These are phyloP conservation scores for Scheffersomyces segobiensis DNA, from an alignment of 1,139 yeast species.

Conservation along the genomic window DNA sequence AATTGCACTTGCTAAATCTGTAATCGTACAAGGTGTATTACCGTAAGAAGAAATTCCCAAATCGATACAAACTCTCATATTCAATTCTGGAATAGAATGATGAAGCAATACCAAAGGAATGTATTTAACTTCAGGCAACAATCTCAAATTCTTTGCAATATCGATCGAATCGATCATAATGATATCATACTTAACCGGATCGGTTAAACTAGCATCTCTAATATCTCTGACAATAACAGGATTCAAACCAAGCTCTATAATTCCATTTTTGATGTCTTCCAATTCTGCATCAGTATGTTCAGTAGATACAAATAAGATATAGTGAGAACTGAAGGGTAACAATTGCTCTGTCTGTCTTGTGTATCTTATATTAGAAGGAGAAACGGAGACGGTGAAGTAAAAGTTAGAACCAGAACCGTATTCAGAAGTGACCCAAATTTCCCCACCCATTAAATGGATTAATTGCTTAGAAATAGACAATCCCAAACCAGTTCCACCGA, in stretches of 20 bases:
- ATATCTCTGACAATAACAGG: slow-evolving; percentile 55
- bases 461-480: slow-evolving; percentile 83
- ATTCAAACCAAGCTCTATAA: slow-evolving; percentile 44
- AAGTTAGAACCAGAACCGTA: slow-evolving; percentile 84
- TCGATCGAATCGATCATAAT: slow-evolving; percentile 80
- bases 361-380: slow-evolving; percentile 68
- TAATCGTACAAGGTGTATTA: slow-evolving; percentile 79
- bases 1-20: slow-evolving; percentile 78
- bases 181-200: slow-evolving; percentile 70
- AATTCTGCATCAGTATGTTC: slow-evolving; percentile 57
- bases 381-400: slow-evolving; percentile 74
- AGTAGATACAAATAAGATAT: slow-evolving; percentile 67
- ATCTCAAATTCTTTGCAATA: slow-evolving; percentile 67
- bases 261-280: slow-evolving; percentile 42
- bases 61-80: slow-evolving; percentile 79
- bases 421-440: slow-evolving; percentile 81
- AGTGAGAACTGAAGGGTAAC: slow-evolving; percentile 71
- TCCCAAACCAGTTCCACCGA: slow-evolving; percentile 84
- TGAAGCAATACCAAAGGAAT: slow-evolving; percentile 78
- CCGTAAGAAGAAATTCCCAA: slow-evolving; percentile 87
- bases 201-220: slow-evolving; percentile 47
- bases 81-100: slow-evolving; percentile 75
- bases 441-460: slow-evolving; percentile 88
- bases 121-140: slow-evolving; percentile 73
- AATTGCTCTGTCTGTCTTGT: slow-evolving; percentile 68